Evolutionary conservation across 345 rosid species (phyloP).

Genomic region (Ceriops zippeliana): DNA sequence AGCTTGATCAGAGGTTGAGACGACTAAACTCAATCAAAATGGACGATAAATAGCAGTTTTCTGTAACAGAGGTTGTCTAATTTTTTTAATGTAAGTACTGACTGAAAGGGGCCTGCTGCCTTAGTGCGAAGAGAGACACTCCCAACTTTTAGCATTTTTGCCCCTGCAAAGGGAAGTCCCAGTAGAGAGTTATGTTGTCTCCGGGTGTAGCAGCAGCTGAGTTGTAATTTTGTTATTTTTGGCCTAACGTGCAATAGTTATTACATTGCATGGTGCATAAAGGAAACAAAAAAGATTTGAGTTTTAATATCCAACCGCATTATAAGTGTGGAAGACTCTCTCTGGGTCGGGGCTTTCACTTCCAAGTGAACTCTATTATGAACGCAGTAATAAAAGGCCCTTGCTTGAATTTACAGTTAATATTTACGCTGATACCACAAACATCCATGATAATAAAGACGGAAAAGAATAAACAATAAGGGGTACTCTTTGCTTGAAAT

Average conservation of each 20-base stretch:
- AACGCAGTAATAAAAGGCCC: too few species aligned
- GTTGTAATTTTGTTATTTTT: slow-evolving; percentile 25
- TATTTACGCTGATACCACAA: too few species aligned
- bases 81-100: slow-evolving; percentile 8
- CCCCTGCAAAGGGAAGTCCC: slow-evolving; percentile 13
- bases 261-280: background rate
- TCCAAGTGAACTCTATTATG: too few species aligned
- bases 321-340: too few species aligned
- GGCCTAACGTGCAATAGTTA: slow-evolving; percentile 1
- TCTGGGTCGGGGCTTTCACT: too few species aligned
- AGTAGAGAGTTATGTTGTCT: slow-evolving; percentile 15
- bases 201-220: slow-evolving; percentile 17
- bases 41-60: slow-evolving; percentile 38
- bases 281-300: too few species aligned
- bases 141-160: background rate
- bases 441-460: too few species aligned
- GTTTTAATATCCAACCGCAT: too few species aligned
- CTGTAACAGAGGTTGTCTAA: background rate
- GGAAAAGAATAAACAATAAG: too few species aligned
- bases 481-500: too few species aligned
- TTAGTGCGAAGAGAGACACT: slow-evolving; percentile 1
- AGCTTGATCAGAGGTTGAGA: slow-evolving; percentile 85
- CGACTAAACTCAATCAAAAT: slow-evolving; percentile 64
- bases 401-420: too few species aligned
- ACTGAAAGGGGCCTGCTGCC: slow-evolving; percentile 20